These are phyloP conservation scores for Sutorius eximius DNA, from an alignment of 1,284 basidiomycete species.

Conservation along the genomic window DNA sequence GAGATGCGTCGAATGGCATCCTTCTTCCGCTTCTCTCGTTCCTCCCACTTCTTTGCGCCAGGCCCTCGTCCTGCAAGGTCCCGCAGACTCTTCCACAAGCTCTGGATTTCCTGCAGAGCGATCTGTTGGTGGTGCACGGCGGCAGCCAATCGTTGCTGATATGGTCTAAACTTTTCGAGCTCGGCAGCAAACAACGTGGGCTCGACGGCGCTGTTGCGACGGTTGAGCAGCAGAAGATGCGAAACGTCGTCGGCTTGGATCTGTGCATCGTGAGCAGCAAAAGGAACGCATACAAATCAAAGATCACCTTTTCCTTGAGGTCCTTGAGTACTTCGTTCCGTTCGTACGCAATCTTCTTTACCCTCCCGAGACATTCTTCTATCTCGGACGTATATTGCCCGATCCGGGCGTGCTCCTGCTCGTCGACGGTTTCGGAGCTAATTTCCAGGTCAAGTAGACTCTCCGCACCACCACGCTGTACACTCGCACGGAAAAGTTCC, in stretches of 20 bases:
- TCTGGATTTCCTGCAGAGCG: conserved; percentile 68
- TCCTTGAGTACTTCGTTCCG: conserved; percentile 87
- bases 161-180: conserved; percentile 93
- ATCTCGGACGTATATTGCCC: conserved; percentile 72
- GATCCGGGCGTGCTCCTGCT: conserved; percentile 68
- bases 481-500: conserved; percentile 66
- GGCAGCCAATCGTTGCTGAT: conserved; percentile 77
- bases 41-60: conserved; percentile 77
- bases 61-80: conserved; percentile 71
- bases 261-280: conserved; percentile 40
- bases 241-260: conserved; percentile 97
- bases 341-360: conserved; percentile 85
- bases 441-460: conserved; percentile 72
- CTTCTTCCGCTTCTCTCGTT: conserved; percentile 74
- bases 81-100: conserved; percentile 69
- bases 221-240: conserved; percentile 88
- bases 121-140: conserved; percentile 78
- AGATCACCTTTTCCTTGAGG: conserved; percentile 83
- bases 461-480: conserved; percentile 47
- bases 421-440: conserved; percentile 60
- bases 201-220: conserved; percentile 83
- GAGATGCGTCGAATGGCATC: conserved; percentile 73
- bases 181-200: conserved; percentile 89
- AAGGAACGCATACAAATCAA: not conserved
- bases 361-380: conserved; percentile 70